A percentile compares a stretch with the other conserved stretches of the same genome.
These are phyloP conservation scores for Rubia balearica DNA, from an alignment of 305 asterid genomes.

Conservation along the genomic window DNA sequence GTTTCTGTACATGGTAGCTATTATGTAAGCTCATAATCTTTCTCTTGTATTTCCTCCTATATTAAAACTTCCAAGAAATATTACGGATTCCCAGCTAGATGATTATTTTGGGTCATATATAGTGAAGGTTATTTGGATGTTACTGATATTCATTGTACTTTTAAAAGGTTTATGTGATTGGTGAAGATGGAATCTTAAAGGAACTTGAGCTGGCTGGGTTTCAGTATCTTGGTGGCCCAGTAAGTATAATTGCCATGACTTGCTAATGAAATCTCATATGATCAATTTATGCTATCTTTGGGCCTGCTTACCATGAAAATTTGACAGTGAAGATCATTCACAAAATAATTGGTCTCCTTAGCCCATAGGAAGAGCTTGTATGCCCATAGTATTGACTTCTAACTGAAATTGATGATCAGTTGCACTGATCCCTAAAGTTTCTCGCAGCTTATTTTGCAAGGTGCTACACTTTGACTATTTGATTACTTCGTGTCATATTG, in stretches of 20 bases:
- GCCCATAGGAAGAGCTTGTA: background rate
- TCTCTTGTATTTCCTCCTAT: background rate
- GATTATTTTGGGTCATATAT: background rate
- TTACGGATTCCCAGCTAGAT: background rate
- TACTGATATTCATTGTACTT: constrained; percentile 17
- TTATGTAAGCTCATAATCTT: background rate
- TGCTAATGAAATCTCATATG: background rate
- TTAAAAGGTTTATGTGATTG: constrained; percentile 81
- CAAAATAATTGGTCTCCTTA: background rate
- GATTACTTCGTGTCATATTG: background rate
- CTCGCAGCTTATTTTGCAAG: background rate
- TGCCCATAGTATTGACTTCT: background rate
- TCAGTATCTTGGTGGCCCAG: constrained; percentile 92
- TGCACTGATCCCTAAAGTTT: background rate
- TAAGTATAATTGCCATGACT: constrained; percentile 25
- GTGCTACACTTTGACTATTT: background rate
- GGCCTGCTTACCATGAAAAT: background rate
- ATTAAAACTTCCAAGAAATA: background rate
- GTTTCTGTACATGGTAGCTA: background rate
- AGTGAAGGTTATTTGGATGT: background rate
- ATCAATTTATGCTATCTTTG: background rate
- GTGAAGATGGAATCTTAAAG: constrained; percentile 92
- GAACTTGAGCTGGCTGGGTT: constrained; percentile 89
- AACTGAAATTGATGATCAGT: background rate
- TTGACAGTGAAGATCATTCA: background rate